Base-by-base conservation (phyloP, 2,329 filamentous ascomycete species). In the Neofusicoccum kwambonambiense region DNA sequence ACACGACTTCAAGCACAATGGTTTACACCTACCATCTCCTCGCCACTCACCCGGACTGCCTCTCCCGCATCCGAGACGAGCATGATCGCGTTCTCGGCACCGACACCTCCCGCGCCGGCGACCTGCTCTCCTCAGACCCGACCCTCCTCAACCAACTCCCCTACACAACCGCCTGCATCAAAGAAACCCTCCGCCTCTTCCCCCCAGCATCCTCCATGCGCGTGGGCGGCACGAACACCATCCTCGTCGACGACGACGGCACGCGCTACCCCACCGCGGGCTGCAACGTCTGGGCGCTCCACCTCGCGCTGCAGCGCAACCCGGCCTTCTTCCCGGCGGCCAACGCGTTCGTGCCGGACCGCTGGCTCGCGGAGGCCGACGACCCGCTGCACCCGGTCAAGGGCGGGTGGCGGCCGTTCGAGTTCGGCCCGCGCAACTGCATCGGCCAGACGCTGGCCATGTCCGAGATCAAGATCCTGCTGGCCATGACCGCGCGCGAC, bases 361-460 rank as follows among this genome's bases (percentile, higher is more conserved):
- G 57, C 54, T 65, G 27, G 49, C 51, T 50, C 52, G 51, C 13
- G 8, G n/a, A 22, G 51, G 15, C 34, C 51, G 51, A 15, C 15
- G 51, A 54, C 6, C 15, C 51, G 15, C 68, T 76, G 35, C 74
- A 75, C 50, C 68, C 67, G n/a, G 65, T 22, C 65, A 64, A 15
- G 79, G 52, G 44, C 0, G 74, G 71, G 13, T 80, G 68, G 67
- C 70, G 75, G 8, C 72, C 78, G 0, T 82, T 82, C 62, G 77
- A 80, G 44, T 65, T 71, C 3, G 80, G 79, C 0, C 72, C 74
- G 1, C 68, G 77, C 2, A 70, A 69, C 5, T 81, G 79, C 62
- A 70, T 77, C n/a, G 78, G 77, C 0, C 74, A 78, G 68, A 72
- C 73, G n/a, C 68, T 81, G 22, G 77, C 77, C 1, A 68, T 72